phyloP scores from a whole-genome alignment of 257 asterid genomes.

The Solanum bulbocastanum region DNA sequence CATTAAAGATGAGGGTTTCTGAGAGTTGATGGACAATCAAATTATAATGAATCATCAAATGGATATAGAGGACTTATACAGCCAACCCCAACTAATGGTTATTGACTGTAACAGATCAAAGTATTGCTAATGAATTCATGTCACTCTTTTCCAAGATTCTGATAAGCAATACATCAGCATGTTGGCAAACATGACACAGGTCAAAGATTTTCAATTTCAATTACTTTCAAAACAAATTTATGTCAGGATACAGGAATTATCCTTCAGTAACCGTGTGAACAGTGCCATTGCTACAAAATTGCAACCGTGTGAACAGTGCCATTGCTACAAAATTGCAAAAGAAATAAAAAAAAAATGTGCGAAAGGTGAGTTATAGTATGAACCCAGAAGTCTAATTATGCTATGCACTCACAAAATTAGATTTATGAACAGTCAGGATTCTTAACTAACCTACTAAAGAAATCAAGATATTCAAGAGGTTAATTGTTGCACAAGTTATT shows the following conservation, averaged over 20 bases:
- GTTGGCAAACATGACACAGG: not conserved
- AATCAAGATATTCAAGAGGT: not conserved
- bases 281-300: not conserved
- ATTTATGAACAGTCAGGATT: not conserved
- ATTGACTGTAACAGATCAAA: not conserved
- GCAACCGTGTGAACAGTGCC: not conserved
- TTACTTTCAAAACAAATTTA: not conserved
- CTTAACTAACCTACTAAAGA: not conserved
- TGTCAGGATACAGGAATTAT: not conserved
- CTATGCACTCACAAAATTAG: not conserved
- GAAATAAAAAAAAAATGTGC: not conserved
- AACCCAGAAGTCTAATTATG: not conserved
- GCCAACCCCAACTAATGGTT: not conserved
- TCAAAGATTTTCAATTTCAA: not conserved
- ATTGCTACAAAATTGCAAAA: not conserved
- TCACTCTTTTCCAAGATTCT: not conserved
- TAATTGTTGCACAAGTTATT: not conserved
- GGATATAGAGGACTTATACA: not conserved
- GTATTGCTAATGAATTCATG: not conserved
- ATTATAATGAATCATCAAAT: not conserved
- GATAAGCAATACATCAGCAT: not conserved
- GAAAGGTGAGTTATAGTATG: not conserved
- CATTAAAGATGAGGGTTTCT: not conserved
- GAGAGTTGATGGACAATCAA: not conserved
- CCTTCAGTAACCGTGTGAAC: not conserved